A percentile compares a stretch with the other conserved stretches of the same genome.
Evolutionary conservation across 306 rosid species (phyloP).

Genomic region (Rubus parviflorus): DNA sequence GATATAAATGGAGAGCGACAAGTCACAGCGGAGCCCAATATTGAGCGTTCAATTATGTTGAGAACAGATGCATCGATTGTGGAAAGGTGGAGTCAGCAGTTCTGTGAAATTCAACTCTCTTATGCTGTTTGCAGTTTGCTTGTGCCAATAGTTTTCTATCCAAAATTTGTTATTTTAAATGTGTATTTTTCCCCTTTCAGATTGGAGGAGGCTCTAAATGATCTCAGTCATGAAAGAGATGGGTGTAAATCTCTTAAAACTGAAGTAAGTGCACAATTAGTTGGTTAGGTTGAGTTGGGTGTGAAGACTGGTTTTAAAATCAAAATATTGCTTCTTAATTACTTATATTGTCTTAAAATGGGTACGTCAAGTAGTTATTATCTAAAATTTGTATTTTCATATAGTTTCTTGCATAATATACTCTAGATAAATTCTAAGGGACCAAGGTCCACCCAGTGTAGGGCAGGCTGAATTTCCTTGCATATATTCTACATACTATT

Average conservation of each 20-base stretch:
- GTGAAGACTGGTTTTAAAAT: neutral
- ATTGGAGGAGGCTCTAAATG: conserved; percentile 31
- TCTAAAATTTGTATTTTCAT: neutral
- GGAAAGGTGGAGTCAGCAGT: conserved; percentile 48
- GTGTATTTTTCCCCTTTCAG: conserved; percentile 24
- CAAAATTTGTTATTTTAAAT: neutral
- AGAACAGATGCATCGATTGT: conserved; percentile 47
- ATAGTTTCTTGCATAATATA: neutral
- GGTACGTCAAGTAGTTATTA: too few relatives aligned
- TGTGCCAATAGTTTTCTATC: neutral
- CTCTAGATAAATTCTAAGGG: neutral
- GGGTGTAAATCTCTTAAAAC: conserved; percentile 51
- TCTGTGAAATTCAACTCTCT: neutral
- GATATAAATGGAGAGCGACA: conserved; percentile 22
- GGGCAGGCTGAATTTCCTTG: neutral
- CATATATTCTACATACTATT: neutral
- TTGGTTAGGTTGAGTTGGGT: neutral
- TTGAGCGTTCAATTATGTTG: conserved; percentile 27
- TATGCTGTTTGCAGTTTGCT: neutral
- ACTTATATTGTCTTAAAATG: too few relatives aligned
- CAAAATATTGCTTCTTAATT: neutral
- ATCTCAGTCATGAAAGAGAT: conserved; percentile 50
- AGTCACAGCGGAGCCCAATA: conserved; percentile 26
- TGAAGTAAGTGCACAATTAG: conserved; percentile 46
- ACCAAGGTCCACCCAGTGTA: neutral